Conservation (phyloP, 371 early-diverging fungal genomes). For the Quaeritorhiza haematococci region DNA sequence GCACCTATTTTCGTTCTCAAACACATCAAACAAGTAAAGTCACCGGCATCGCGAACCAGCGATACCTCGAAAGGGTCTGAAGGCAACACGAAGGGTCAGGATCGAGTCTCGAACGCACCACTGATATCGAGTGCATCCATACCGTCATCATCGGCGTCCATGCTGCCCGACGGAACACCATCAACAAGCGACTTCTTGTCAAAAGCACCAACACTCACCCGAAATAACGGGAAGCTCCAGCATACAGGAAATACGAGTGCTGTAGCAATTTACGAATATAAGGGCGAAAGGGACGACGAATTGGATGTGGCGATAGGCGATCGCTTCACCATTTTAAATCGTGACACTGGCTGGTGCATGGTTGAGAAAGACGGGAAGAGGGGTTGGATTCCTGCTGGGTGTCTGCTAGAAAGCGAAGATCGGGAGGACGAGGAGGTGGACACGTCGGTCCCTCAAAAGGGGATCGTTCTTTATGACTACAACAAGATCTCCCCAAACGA, state of each 20-base stretch:
- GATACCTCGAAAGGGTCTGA: not conserved
- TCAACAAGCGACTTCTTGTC: not conserved
- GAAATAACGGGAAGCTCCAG: no score
- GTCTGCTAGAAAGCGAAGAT: slow-evolving; percentile 25
- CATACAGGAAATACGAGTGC: no score
- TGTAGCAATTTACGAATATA: slow-evolving; percentile 57
- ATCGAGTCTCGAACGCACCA: not conserved
- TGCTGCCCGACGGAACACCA: not conserved
- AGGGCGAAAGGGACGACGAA: slow-evolving; percentile 50
- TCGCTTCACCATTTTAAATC: slow-evolving; percentile 42
- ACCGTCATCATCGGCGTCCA: not conserved
- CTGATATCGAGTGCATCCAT: not conserved
- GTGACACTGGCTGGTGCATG: slow-evolving; percentile 52
- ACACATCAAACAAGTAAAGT: slow-evolving; percentile 45
- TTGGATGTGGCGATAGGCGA: slow-evolving; percentile 56
- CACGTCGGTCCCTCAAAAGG: slow-evolving; percentile 24
- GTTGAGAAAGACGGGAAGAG: slow-evolving; percentile 34
- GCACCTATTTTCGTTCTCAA: slow-evolving; percentile 75
- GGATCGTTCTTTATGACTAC: slow-evolving; percentile 54
- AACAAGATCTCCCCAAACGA: slow-evolving; percentile 41
- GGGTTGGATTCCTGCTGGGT: slow-evolving; percentile 61
- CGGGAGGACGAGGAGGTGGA: slow-evolving; percentile 1
- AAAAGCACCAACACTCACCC: slow-evolving; percentile 2
- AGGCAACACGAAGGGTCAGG: not conserved
- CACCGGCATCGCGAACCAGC: not conserved